Percentiles rank a stretch among this genome's conserved stretches.
Conservation (phyloP, 768 basidiomycete genomes). For the Termitomyces sp. region DNA sequence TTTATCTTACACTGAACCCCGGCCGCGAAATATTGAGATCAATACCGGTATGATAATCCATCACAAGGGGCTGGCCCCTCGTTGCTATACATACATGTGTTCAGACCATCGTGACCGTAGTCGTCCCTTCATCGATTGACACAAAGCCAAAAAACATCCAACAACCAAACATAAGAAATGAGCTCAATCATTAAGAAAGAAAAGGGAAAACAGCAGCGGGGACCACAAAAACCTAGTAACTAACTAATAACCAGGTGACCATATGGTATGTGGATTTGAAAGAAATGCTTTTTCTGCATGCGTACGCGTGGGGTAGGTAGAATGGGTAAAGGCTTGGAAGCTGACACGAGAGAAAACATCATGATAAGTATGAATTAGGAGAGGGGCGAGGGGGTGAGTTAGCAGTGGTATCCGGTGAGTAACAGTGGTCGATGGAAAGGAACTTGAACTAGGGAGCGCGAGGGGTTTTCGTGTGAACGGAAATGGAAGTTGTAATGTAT, state of each 20-base stretch:
- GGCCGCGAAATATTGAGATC: not conserved
- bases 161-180: not conserved
- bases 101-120: not conserved
- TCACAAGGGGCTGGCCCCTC: not conserved
- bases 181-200: not conserved
- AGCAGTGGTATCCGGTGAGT: constrained; percentile 6
- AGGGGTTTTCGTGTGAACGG: not conserved
- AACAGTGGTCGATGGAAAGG: not conserved
- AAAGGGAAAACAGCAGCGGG: not conserved
- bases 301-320: not conserved
- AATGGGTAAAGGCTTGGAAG: not conserved
- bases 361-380: not conserved
- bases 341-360: not conserved
- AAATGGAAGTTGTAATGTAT: not conserved
- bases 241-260: constrained; percentile 7
- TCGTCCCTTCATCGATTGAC: not conserved
- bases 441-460: not conserved
- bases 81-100: not conserved
- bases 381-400: not conserved
- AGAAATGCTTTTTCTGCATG: not conserved
- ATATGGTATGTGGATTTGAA: constrained; percentile 8
- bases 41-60: not conserved
- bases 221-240: constrained; percentile 4
- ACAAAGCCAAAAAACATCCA: not conserved
- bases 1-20: not conserved